Conservation (phyloP, 257 asterid genomes). For the Ajuga chamaepitys region DNA sequence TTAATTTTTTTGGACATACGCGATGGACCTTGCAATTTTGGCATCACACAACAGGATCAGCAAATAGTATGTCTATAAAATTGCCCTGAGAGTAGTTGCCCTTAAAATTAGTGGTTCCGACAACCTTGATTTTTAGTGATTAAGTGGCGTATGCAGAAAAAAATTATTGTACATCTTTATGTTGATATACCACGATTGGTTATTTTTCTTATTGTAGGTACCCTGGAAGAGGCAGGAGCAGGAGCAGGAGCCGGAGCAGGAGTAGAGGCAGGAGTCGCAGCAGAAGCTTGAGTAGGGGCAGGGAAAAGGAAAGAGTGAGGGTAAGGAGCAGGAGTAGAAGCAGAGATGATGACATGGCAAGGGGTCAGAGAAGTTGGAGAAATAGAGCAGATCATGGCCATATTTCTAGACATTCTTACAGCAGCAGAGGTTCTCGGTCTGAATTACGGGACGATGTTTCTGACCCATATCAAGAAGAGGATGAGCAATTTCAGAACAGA, state of each 20-base stretch:
- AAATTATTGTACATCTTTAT: background rate
- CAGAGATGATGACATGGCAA: slow-evolving; percentile 34
- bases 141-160: background rate
- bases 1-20: background rate
- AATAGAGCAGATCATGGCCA: slow-evolving; percentile 34
- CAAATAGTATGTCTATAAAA: background rate
- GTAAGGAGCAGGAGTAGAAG: slow-evolving; percentile 37
- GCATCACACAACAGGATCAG: slow-evolving; percentile 4
- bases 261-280: slow-evolving; percentile 50
- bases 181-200: background rate
- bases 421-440: slow-evolving; percentile 38
- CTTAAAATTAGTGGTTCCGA: background rate
- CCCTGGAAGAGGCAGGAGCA: slow-evolving; percentile 53
- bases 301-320: slow-evolving; percentile 29
- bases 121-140: background rate
- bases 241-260: slow-evolving; percentile 60
- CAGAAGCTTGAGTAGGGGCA: slow-evolving; percentile 33
- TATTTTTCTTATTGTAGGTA: slow-evolving; percentile 32
- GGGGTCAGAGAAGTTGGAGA: slow-evolving; percentile 38
- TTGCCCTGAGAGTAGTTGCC: background rate
- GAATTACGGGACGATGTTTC: slow-evolving; percentile 38
- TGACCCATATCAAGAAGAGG: slow-evolving; percentile 39
- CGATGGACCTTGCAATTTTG: background rate
- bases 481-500: slow-evolving; percentile 36
- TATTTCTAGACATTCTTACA: slow-evolving; percentile 28